Evolutionary conservation across 371 early-diverging fungal genomes (phyloP), one percentile per base, ranked within the genome.

Genomic region (Actinomucor elegans): DNA sequence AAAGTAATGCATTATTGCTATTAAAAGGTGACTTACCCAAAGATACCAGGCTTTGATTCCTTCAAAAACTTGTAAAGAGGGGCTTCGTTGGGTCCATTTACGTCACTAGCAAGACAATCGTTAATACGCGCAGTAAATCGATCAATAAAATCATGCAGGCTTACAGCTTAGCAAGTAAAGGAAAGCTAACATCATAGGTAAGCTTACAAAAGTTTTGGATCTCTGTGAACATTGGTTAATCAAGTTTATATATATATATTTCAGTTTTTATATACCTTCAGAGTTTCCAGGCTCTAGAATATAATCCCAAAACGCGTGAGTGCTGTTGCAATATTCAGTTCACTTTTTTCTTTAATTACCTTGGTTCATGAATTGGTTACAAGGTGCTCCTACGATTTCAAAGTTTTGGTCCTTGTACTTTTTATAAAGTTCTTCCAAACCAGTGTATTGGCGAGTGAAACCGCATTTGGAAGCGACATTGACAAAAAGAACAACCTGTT

Each of bases 391-490:
- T 38, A 92, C 71, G 29, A 92, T 65, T 28, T 77, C 81, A 33
- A 91, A 76, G 11, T 91, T 95, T 45, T 81, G 63, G 47, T 89
- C 91, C 38, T 87, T 76, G 77, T 91, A 90, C 59, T 89, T 81
- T 42, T 94, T 64, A 80, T 93, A 77, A 31, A 99, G 77, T 21
- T 77, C 57, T 73, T 91, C 89, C 17, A 99, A 78, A 17, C 87
- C 91, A 26, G 64, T 54, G 74, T 96, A 97, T 66, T 95, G 94
- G 8, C 81, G 69, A 14, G 98, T 94, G 62, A 91, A 92, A 9
- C 96, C 96, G 71, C 99, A 99, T 54, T 94, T 85, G 49, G 92
- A 91, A 21, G 99, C 99, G 26, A 94, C 92, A 72, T 99, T 99
- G 53, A 94, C 94, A 34, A 98, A 72, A 33, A 94, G 75, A 26